Percentiles rank a stretch among this genome's conserved stretches.
Evolutionary conservation across 441 rosid species (phyloP).

Genomic region (Pelargonium fulgidum): DNA sequence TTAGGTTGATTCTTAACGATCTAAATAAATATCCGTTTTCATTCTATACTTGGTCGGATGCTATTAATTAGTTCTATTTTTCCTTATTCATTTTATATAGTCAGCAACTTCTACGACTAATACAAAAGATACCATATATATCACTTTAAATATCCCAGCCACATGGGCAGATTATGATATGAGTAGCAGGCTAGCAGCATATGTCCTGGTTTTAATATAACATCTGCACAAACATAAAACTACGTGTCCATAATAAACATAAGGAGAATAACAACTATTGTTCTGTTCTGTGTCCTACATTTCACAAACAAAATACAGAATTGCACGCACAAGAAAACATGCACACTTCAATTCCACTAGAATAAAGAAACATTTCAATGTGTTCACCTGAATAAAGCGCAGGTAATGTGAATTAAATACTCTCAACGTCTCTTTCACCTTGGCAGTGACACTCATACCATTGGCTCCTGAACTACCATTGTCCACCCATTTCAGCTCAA

Average conservation of each 20-base stretch:
- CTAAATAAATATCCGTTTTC: no score
- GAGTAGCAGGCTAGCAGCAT: no score
- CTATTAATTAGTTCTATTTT: no score
- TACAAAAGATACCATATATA: no score
- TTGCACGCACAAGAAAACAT: neutral
- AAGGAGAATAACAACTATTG: neutral
- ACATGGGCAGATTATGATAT: no score
- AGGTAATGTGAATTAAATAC: neutral
- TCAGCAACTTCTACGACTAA: no score
- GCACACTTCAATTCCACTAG: neutral
- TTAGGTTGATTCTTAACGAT: no score
- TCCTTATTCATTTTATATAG: no score
- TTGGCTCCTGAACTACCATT: neutral
- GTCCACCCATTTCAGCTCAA: slow-evolving; percentile 3
- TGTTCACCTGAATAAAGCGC: neutral
- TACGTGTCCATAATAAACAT: neutral
- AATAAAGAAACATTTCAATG: neutral
- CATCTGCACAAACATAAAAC: neutral
- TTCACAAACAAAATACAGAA: neutral
- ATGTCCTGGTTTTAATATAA: no score
- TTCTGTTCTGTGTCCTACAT: neutral
- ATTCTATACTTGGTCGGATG: no score
- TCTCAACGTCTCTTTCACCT: neutral
- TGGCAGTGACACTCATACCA: neutral
- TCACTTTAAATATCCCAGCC: no score